Evolutionary conservation across 768 basidiomycete genomes (phyloP).

Genomic region (Xerocomellus amylosporus): DNA sequence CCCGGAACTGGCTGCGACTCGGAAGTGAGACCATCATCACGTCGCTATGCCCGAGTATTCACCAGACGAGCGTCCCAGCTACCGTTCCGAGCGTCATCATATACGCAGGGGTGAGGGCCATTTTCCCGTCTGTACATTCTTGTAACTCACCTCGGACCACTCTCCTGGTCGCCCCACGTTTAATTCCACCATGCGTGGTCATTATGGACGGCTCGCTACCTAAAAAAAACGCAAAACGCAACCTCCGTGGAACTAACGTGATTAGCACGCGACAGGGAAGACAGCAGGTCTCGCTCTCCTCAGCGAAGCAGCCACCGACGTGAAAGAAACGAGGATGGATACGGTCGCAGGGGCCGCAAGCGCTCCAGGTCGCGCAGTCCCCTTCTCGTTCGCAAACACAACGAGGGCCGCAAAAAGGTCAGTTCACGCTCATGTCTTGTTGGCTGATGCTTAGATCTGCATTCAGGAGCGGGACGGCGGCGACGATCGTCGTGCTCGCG

Average conservation of each 20-base stretch:
- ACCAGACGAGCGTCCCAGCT: constrained; percentile 6
- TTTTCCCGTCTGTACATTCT: neutral
- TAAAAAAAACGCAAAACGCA: neutral
- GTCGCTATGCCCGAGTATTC: constrained; percentile 12
- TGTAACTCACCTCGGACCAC: constrained; percentile 21
- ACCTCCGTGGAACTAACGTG: neutral
- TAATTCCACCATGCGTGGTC: constrained; percentile 4
- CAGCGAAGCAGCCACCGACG: constrained; percentile 4
- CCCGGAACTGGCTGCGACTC: constrained; percentile 8
- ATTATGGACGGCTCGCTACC: constrained; percentile 17
- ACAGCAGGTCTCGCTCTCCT: constrained; percentile 28
- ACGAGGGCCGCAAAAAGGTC: constrained; percentile 8
- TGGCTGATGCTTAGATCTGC: neutral
- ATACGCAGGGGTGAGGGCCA: constrained; percentile 26
- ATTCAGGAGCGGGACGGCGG: constrained; percentile 12
- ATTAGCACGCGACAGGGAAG: constrained; percentile 19
- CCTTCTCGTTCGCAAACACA: neutral
- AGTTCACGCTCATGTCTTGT: neutral
- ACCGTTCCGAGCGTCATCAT: constrained; percentile 8
- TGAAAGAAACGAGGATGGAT: constrained; percentile 10
- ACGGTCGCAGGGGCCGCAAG: constrained; percentile 5
- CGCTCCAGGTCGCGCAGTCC: constrained; percentile 28
- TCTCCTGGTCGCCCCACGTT: constrained; percentile 27
- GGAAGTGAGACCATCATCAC: neutral
- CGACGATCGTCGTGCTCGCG: constrained; percentile 1